Base-by-base conservation (phyloP, 2,329 filamentous ascomycete species). In the Stachybotrys elegans region DNA sequence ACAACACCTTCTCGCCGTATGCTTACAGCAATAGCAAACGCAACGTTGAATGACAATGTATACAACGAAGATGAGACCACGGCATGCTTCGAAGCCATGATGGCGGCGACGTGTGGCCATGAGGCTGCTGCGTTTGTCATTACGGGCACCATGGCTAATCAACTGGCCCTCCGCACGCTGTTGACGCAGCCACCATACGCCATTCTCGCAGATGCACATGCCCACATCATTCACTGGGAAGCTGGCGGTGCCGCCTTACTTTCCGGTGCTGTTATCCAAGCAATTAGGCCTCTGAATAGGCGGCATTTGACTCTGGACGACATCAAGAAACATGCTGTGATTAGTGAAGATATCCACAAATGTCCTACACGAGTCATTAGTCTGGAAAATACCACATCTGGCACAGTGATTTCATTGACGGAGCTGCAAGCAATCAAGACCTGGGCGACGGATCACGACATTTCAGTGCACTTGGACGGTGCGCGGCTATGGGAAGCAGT, bases 111-210 rank as follows among this genome's bases (percentile, higher is more conserved):
- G 17, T 32, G 29, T 32, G 75, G 75, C 48, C 84, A 89, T 54
- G 78, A 85, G 54, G 76, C 77, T 29, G 82, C 75, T 0, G 68
- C 90, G 2, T 79, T 91, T 46, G 86, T 91, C 35, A 73, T 88
- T 51, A 86, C 83, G 0, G 87, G 87, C 5, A 91, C 86, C 2
- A 90, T 91, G 86, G 86, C 84, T 27, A 91, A 91, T 65, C 86
- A 91, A 58, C 72, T 92, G 32, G 79, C 83, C 2, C 72, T 91
- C 29, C 83, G 86, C 23, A 74, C 84, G 1, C 82, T 89, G 52
- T 74, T 91, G 6, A 70, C 69, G 2, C 80, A 82, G 40, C 86
- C 87, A 6, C 87, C 87, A 0, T 79, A 90, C 59, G 74, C 75
- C 17, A 74, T 92, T 17, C 69, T 91, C 9, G 83, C 82, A 53